These are phyloP conservation scores for Erodium moschatum DNA, from an alignment of 441 rosid genomes.

Conservation along the genomic window DNA sequence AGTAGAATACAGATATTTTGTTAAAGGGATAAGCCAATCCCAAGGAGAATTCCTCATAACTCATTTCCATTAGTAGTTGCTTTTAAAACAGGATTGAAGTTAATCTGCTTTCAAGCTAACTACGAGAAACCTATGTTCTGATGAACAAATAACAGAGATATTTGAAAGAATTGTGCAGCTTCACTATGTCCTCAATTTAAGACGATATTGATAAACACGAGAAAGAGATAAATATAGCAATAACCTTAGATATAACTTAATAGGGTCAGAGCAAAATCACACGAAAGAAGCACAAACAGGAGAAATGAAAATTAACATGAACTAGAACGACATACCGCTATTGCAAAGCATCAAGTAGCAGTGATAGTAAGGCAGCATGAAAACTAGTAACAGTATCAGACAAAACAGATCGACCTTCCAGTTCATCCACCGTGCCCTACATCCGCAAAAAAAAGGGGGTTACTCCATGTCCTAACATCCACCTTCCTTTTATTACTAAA, in stretches of 20 bases:
- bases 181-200: background rate
- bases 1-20: background rate
- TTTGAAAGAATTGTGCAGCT: background rate
- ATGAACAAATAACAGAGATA: background rate
- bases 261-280: background rate
- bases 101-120: background rate
- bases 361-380: constrained; percentile 93
- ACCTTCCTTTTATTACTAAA: no score
- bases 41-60: background rate
- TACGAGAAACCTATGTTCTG: background rate
- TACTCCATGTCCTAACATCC: no score
- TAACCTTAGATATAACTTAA: background rate
- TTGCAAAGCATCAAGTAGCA: constrained; percentile 96
- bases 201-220: background rate
- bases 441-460: no score
- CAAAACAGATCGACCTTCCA: constrained; percentile 97
- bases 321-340: constrained; percentile 44
- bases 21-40: background rate
- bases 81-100: background rate
- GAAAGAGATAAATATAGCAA: background rate
- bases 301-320: background rate
- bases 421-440: constrained; percentile 86
- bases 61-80: background rate
- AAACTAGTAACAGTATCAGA: constrained; percentile 78
- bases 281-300: background rate